Evolutionary conservation across 2,329 filamentous ascomycete species (phyloP), one percentile per base, ranked within the genome.

Genomic region (Fusarium drepaniforme): DNA sequence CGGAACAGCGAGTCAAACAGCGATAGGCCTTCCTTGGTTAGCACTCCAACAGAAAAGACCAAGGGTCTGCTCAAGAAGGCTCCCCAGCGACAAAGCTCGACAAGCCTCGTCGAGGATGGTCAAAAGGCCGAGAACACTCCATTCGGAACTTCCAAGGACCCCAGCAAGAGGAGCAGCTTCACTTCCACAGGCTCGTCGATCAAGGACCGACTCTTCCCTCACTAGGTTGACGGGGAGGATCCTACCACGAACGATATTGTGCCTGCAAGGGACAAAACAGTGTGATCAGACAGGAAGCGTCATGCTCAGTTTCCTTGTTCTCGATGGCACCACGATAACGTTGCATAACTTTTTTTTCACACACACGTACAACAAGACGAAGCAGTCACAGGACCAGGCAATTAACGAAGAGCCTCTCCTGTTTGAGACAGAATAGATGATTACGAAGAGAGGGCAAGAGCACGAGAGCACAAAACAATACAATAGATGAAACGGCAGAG

Each of bases 51-150:
- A 37, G 75, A 79, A 12, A 74, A 70, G 58, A 35, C 70, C 1
- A 83, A 81, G 65, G 76, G 78, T 3, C 77, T 86, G 12, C 80
- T 85, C 51, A 86, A 85, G 77, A 84, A 83, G 63, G 78, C 77
- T n/a, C 76, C 79, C 5, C 78, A 80, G 33, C 75, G 80, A n/a
- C 78, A 80, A 44, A 83, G 79, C 69, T 78, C 76, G 15, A 69
- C 68, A 28, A 75, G 64, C 23, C 51, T 79, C 23, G 66, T 68
- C 37, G 77, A 79, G 28, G 79, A 80, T 40, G 75, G 74, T 18
- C 73, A 75, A 38, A 78, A 72, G 53, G 62, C 62, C 12, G 79
- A 81, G 51, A 80, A 76, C 18, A 72, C 58, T 40, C 66, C 77
- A 13, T 81, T 42, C 30, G 73, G 38, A n/a, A 28, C 66, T 8